Evolutionary conservation across 2,329 filamentous ascomycete genomes (phyloP), one percentile per base, ranked within the genome.

Genomic region (Aspergillus sergii): DNA sequence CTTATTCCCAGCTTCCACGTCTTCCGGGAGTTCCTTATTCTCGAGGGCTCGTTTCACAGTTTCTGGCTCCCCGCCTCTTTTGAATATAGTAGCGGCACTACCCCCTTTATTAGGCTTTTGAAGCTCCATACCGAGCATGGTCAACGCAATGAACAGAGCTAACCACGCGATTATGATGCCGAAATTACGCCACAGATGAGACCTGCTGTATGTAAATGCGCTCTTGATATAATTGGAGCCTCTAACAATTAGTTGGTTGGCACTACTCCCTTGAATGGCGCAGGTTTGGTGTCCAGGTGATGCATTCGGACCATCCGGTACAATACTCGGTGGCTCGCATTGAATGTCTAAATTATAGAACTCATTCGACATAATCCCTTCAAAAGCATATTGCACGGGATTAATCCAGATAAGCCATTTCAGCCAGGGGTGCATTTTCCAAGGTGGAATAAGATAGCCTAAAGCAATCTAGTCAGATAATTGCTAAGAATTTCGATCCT

Each of bases 81-180:
- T 90, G 76, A 91, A 96, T 59, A 93, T 88, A 36, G 91, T 94
- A 28, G 92, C 88, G 0, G 90, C 86, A 70, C 90, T 93, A n/a
- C 93, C 92, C 9, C 90, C 92, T 75, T 91, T 90, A 48, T 92
- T 91, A 68, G 89, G 92, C 62, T 88, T 91, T 70, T 96, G 83
- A 26, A 90, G 82, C 74, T 97, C 93, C 72, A 92, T 93, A 0
- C 94, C 83, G 19, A 92, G 83, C 45, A 93, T 89, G 67, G 96
- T 94, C 62, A 91, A 79, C 12, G 86, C 77, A 4, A 97, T 82
- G 79, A 96, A 96, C 64, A 88, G 88, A 46, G 90, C 78, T 59
- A 96, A 92, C 65, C 96, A 85, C 1, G 84, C 88, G 12, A 93
- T 74, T 64, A 96, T 88, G 66, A 97, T 95, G 1, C 91, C 92